Evolutionary conservation across 257 asterid species (phyloP).

Genomic region (Fraxinus americana): DNA sequence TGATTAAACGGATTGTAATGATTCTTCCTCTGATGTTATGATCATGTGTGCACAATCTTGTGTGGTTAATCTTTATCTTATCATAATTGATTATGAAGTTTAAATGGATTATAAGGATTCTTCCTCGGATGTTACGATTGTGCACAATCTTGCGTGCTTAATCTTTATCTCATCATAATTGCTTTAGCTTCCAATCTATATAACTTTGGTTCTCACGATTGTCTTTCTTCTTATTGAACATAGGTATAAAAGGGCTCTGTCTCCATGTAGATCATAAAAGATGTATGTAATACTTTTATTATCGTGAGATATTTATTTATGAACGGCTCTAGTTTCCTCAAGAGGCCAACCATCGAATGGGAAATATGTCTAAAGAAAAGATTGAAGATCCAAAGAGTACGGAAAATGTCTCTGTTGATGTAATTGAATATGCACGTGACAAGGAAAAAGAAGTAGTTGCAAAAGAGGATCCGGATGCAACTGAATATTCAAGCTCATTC

Average conservation of each 20-base stretch:
- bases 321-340: slow-evolving; percentile 24
- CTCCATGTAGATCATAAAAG: neutral
- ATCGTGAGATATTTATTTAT: neutral
- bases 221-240: neutral
- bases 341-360: slow-evolving; percentile 19
- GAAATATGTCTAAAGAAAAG: slow-evolving; percentile 39
- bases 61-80: neutral
- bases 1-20: neutral
- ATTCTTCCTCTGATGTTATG: neutral
- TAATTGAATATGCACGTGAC: slow-evolving; percentile 49
- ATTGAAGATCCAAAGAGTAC: slow-evolving; percentile 34
- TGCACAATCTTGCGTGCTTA: neutral
- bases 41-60: neutral
- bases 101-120: no score
- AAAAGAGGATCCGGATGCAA: slow-evolving; percentile 78
- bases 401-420: slow-evolving; percentile 49
- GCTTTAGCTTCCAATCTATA: neutral
- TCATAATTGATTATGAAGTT: no score
- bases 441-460: slow-evolving; percentile 48
- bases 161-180: slow-evolving; percentile 1
- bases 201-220: neutral
- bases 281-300: neutral
- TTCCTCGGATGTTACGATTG: neutral
- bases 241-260: neutral
- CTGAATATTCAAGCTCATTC: slow-evolving; percentile 91